Evolutionary conservation across 2,329 filamentous ascomycete species (phyloP).

Genomic region (Sphaerulina musiva): DNA sequence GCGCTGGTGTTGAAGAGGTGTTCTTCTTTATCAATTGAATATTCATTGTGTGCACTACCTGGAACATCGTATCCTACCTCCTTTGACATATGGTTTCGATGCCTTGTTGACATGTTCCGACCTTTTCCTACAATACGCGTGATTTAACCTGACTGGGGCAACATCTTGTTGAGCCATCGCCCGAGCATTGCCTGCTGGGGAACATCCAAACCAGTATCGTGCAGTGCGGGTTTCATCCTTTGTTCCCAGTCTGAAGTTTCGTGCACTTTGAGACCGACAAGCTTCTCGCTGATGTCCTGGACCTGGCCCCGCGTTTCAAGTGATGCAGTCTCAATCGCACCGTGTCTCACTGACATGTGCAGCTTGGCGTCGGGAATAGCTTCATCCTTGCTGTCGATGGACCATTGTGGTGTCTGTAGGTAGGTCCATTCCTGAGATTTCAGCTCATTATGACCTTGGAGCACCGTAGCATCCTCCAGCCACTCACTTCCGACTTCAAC

Average conservation of each 20-base stretch:
- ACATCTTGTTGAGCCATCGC: constrained; percentile 5
- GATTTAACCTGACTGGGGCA: neutral
- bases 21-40: too few species aligned
- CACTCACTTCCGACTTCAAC: constrained; percentile 49
- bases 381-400: constrained; percentile 26
- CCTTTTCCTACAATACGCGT: too few species aligned
- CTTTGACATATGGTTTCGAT: too few species aligned
- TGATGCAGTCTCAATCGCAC: constrained; percentile 49
- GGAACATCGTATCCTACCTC: too few species aligned
- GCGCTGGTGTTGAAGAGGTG: too few species aligned
- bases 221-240: neutral
- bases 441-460: constrained; percentile 57
- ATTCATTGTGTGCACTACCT: too few species aligned
- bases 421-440: constrained; percentile 69
- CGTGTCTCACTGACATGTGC: constrained; percentile 44
- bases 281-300: constrained; percentile 6
- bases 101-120: too few species aligned
- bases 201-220: neutral
- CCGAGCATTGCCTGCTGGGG: neutral
- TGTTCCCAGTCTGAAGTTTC: constrained; percentile 37
- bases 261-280: constrained; percentile 41
- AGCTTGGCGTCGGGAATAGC: constrained; percentile 10
- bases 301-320: constrained; percentile 11
- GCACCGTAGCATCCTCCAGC: constrained; percentile 50
- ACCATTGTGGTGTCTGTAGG: constrained; percentile 78